Conservation (phyloP, 1,284 basidiomycete species). For the Cutaneotrichosporon mucoides region DNA sequence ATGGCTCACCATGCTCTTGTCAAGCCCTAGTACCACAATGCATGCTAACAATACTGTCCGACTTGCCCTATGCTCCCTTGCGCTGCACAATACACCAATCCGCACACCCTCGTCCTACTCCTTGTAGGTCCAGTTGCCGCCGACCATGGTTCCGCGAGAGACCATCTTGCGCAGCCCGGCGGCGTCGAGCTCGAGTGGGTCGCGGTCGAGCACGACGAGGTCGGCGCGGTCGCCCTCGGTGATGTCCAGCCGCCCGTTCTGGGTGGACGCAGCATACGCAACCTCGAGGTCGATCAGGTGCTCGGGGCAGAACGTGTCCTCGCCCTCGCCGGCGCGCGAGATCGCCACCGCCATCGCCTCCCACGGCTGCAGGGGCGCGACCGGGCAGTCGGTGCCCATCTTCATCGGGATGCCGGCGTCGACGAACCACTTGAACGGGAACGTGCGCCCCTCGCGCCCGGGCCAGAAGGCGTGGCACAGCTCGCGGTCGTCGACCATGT, state of each 20-base stretch:
- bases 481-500: conserved; percentile 42
- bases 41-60: too few species aligned
- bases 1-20: too few species aligned
- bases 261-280: conserved; percentile 23
- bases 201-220: conserved; percentile 23
- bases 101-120: not conserved
- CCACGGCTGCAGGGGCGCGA: conserved; percentile 41
- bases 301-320: conserved; percentile 19
- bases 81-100: too few species aligned
- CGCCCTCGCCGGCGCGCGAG: conserved; percentile 11
- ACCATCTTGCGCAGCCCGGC: conserved; percentile 28
- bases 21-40: too few species aligned
- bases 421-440: conserved; percentile 29
- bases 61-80: too few species aligned
- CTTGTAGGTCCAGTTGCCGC: conserved; percentile 32
- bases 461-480: conserved; percentile 38
- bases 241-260: conserved; percentile 1
- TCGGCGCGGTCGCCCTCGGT: conserved; percentile 31
- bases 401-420: conserved; percentile 33
- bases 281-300: conserved; percentile 25
- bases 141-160: conserved; percentile 37
- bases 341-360: conserved; percentile 38
- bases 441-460: conserved; percentile 34
- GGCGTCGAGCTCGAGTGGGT: conserved; percentile 31
- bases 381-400: conserved; percentile 40